These are phyloP conservation scores for Aspergillus proliferans DNA, from an alignment of 2,329 filamentous ascomycete genomes.

Conservation along the genomic window DNA sequence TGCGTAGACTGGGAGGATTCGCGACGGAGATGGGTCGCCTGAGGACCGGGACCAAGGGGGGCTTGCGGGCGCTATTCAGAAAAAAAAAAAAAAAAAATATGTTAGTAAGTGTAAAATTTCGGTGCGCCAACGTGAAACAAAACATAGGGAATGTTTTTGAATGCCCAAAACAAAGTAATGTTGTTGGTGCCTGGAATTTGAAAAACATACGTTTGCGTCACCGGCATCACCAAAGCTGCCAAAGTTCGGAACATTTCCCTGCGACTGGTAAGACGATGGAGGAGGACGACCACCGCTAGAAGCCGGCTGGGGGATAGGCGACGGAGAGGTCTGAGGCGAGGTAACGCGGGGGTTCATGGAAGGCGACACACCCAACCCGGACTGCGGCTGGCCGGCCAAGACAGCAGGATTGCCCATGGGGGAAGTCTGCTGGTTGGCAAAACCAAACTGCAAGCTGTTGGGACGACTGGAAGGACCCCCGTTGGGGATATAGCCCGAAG, in stretches of 20 bases:
- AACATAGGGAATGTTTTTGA: too few relatives aligned
- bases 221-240: slow-evolving; percentile 69
- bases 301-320: slow-evolving; percentile 83
- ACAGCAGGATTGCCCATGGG: slow-evolving; percentile 57
- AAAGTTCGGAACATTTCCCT: slow-evolving; percentile 68
- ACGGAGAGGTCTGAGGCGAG: slow-evolving; percentile 82
- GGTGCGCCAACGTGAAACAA: too few relatives aligned
- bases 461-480: slow-evolving; percentile 57
- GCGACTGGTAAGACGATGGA: slow-evolving; percentile 66
- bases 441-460: slow-evolving; percentile 73
- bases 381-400: slow-evolving; percentile 36
- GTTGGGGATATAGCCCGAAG: slow-evolving; percentile 69
- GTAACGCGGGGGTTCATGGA: slow-evolving; percentile 64
- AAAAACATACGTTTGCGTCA: slow-evolving; percentile 61
- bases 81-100: slow-evolving; percentile 50
- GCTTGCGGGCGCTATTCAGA: slow-evolving; percentile 48
- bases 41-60: slow-evolving; percentile 55
- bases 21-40: slow-evolving; percentile 73
- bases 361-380: slow-evolving; percentile 43
- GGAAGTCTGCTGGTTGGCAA: slow-evolving; percentile 58
- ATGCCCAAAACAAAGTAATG: too few relatives aligned
- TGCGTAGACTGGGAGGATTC: slow-evolving; percentile 81
- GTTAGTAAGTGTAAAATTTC: slow-evolving; percentile 37
- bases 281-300: slow-evolving; percentile 79
- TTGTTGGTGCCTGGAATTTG: neutral